Base-by-base conservation (phyloP, 2,329 filamentous ascomycete species). In the Apiospora pterosperma region DNA sequence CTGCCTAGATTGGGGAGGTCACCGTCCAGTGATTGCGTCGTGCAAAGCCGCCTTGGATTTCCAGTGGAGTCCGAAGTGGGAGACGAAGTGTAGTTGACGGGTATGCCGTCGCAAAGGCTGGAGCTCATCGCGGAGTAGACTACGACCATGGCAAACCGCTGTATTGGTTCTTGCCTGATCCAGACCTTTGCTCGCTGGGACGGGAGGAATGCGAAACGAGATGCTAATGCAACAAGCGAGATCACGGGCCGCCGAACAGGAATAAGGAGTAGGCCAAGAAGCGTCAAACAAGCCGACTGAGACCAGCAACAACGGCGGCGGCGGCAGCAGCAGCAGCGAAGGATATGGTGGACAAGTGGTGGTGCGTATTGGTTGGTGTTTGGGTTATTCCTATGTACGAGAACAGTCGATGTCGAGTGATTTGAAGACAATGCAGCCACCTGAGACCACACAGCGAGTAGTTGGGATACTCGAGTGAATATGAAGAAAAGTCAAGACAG, bases 1-100 rank as follows among this genome's bases (percentile, higher is more conserved):
- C 64, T 55, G 36, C 65, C 69, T 34, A 65, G 52, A 38, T 55
- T 62, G 14, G 65, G 48, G 14, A 67, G 62, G 31, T 67, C 67
- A 10, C 64, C 52, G 58, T 59, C 66, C 34, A 65, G 64, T 70
- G 70, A 67, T 72, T 73, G 72, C 41, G 71, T 70, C 38, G 69
- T 61, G 67, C 65, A 69, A 67, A 67, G 62, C 61, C 59, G 68
- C 59, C 59, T 62, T 42, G 63, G 36, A 61, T 67, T 66, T 58
- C 61, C n/a, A 62, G 55, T 55, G 23, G 41, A 36, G 59, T 67
- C 62, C 63, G 69, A 66, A 44, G 67, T 44, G 59, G 68, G 44
- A 36, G 60, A 23, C 23, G 60, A 31, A 25, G 39, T 42, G 61
- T 67, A 67, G 61, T 59, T 66, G 68, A 69, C 69, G 69, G 70